Percentiles rank a stretch among this genome's conserved stretches.
These are phyloP conservation scores for Takakia lepidozioides DNA, from an alignment of 225 moss, liverwort and hornwort genomes.

Conservation along the genomic window DNA sequence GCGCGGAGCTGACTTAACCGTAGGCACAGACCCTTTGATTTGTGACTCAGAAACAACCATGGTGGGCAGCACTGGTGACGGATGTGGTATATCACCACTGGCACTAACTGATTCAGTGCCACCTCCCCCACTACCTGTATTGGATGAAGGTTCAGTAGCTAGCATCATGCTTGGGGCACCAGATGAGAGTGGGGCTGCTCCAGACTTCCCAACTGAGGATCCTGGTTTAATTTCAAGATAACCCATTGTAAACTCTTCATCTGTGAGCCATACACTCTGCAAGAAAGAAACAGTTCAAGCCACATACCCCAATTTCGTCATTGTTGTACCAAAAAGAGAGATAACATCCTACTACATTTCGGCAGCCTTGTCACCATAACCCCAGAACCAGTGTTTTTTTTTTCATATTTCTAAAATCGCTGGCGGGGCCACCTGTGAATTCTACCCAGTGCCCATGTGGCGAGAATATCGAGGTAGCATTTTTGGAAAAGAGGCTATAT, in stretches of 20 bases:
- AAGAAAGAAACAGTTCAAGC: background rate
- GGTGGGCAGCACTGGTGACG: slow-evolving; percentile 19
- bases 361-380: no score
- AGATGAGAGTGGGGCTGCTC: slow-evolving; percentile 30
- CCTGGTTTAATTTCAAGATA: slow-evolving; percentile 73
- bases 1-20: slow-evolving; percentile 49
- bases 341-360: no score
- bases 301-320: no score
- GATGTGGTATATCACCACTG: no score
- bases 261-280: slow-evolving; percentile 93
- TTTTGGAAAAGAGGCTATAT: no score
- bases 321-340: no score
- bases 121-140: slow-evolving; percentile 23
- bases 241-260: slow-evolving; percentile 96
- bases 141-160: slow-evolving; percentile 29
- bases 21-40: slow-evolving; percentile 23
- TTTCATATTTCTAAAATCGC: no score
- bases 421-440: no score
- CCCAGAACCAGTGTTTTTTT: no score
- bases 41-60: slow-evolving; percentile 26
- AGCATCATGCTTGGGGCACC: slow-evolving; percentile 36
- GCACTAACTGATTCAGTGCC: no score
- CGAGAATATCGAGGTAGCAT: no score
- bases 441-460: no score
- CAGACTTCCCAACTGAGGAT: slow-evolving; percentile 55